phyloP scores from a whole-genome alignment of 495 filamentous ascomycete species.

The Xylaria castorea region DNA sequence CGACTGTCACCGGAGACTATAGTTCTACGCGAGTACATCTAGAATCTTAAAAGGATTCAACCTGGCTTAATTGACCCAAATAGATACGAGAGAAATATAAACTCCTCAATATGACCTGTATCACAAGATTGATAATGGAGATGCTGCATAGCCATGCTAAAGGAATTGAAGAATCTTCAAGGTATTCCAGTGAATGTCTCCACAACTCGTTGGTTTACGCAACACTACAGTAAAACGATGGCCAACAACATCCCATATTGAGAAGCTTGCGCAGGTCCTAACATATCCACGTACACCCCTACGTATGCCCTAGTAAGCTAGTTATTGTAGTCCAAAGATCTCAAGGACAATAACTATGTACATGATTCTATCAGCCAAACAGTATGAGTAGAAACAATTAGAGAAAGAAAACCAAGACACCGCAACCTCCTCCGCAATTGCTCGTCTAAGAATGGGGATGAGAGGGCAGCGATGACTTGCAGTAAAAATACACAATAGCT shows the following conservation, averaged over 20 bases:
- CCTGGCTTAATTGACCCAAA: not conserved
- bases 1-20: not conserved
- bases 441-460: not conserved
- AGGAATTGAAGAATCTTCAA: not conserved
- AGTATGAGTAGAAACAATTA: not conserved
- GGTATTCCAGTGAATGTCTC: too few relatives aligned
- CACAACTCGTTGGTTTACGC: not conserved
- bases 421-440: not conserved
- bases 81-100: not conserved
- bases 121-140: not conserved
- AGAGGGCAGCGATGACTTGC: not conserved
- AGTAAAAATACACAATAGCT: not conserved
- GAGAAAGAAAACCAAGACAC: not conserved
- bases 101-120: not conserved
- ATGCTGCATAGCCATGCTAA: not conserved
- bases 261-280: not conserved
- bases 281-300: conserved; percentile 7
- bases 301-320: not conserved
- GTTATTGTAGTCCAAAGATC: not conserved
- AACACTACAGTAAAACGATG: not conserved
- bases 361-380: not conserved
- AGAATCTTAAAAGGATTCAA: not conserved
- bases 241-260: not conserved
- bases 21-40: not conserved
- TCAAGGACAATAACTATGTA: not conserved